Percentiles rank a stretch among this genome's conserved stretches.
Evolutionary conservation across 2,329 filamentous ascomycete genomes (phyloP).

Genomic region (Paecilomyces formosus): DNA sequence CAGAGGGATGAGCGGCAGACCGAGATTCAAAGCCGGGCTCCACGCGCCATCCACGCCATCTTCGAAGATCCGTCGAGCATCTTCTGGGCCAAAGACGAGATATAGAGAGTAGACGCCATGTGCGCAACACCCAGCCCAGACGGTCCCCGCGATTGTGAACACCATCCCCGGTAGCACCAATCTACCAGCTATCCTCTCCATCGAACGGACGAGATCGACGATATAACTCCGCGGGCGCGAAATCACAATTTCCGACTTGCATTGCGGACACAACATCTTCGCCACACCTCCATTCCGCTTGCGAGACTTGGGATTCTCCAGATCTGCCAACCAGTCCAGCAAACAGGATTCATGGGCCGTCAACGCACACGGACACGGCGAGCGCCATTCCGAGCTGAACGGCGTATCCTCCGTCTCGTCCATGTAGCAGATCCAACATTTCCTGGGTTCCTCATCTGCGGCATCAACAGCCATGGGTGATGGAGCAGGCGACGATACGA

Average conservation of each 20-base stretch:
- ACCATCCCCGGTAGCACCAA: slow-evolving; percentile 61
- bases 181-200: slow-evolving; percentile 50
- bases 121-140: slow-evolving; percentile 46
- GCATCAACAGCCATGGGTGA: slow-evolving; percentile 12
- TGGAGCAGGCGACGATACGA: slow-evolving; percentile 20
- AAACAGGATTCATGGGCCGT: slow-evolving; percentile 86
- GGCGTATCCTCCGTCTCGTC: slow-evolving; percentile 57
- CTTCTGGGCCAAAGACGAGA: slow-evolving; percentile 57
- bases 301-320: slow-evolving; percentile 57
- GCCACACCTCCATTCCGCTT: slow-evolving; percentile 44
- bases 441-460: slow-evolving; percentile 34
- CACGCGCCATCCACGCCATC: slow-evolving; percentile 27
- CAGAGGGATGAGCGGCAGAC: slow-evolving; percentile 60
- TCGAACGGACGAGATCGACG: slow-evolving; percentile 56
- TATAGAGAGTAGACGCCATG: slow-evolving; percentile 59
- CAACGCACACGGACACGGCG: slow-evolving; percentile 83
- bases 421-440: slow-evolving; percentile 64
- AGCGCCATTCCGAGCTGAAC: slow-evolving; percentile 64
- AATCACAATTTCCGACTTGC: slow-evolving; percentile 72
- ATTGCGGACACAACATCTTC: slow-evolving; percentile 77
- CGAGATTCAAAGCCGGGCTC: slow-evolving; percentile 49
- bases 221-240: slow-evolving; percentile 66
- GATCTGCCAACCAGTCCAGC: slow-evolving; percentile 86
- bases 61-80: slow-evolving; percentile 49
- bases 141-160: slow-evolving; percentile 37